A percentile compares a stretch with the other conserved stretches of the same genome.
Evolutionary conservation across 208 protist genomes (phyloP).

Genomic region (Wallacemonas rigidus): DNA sequence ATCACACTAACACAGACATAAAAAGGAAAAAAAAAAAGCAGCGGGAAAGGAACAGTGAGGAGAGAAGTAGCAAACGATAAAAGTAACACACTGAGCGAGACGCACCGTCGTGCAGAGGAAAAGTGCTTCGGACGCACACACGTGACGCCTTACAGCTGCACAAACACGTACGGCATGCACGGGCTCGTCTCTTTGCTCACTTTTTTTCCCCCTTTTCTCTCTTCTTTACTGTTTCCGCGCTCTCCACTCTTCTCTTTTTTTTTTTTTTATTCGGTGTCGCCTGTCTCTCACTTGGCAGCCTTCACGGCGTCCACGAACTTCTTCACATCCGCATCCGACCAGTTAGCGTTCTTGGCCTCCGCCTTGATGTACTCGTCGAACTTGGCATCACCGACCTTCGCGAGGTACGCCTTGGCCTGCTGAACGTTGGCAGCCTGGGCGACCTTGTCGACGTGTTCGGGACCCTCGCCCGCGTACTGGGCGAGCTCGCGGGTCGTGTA

Average conservation of each 20-base stretch:
- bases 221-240: not conserved
- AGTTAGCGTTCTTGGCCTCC: constrained; percentile 88
- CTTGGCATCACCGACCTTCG: constrained; percentile 65
- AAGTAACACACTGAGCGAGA: not conserved
- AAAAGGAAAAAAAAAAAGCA: not conserved
- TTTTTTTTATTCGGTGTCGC: not conserved
- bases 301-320: constrained; percentile 87
- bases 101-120: too few relatives aligned
- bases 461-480: constrained; percentile 73
- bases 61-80: constrained; percentile 9
- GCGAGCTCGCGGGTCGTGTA: constrained; percentile 90
- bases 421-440: constrained; percentile 77
- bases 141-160: too few relatives aligned
- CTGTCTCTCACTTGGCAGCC: constrained; percentile 54
- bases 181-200: not conserved
- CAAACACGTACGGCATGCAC: not conserved
- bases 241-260: not conserved
- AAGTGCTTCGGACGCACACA: too few relatives aligned
- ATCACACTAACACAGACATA: not conserved
- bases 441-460: constrained; percentile 62
- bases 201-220: not conserved
- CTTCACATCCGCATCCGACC: constrained; percentile 71
- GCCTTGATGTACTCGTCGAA: constrained; percentile 72
- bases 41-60: constrained; percentile 10
- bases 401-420: constrained; percentile 69